These are phyloP conservation scores for Acer negundo DNA, from an alignment of 345 rosid genomes.

Conservation along the genomic window DNA sequence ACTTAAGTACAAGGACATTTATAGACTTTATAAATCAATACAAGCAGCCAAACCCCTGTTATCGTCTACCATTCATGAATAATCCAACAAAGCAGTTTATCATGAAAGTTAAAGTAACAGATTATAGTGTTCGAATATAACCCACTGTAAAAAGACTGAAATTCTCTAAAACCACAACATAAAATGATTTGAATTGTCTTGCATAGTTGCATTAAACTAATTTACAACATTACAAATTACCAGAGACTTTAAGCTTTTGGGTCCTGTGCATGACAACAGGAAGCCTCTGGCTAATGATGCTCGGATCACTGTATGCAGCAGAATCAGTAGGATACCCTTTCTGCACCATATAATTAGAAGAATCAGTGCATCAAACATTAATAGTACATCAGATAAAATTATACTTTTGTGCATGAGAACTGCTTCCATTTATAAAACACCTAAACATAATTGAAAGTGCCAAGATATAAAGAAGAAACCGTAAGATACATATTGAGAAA, in stretches of 20 bases:
- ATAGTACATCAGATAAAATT: conserved; percentile 13
- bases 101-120: background rate
- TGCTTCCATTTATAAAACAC: background rate
- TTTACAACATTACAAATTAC: conserved; percentile 34
- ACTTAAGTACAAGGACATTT: background rate
- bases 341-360: conserved; percentile 51
- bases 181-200: conserved; percentile 18
- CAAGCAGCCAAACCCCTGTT: background rate
- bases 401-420: background rate
- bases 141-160: conserved; percentile 15
- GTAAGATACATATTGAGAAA: background rate
- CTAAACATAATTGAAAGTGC: conserved; percentile 4
- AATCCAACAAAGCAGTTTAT: conserved; percentile 7
- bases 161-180: conserved; percentile 19
- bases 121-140: background rate
- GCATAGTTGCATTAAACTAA: conserved; percentile 1
- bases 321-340: conserved; percentile 82
- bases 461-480: background rate
- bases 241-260: conserved; percentile 66
- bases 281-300: conserved; percentile 81
- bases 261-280: conserved; percentile 71
- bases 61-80: conserved; percentile 5
- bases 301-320: conserved; percentile 82
- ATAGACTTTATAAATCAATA: background rate
- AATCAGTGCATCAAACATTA: conserved; percentile 18